phyloP scores from a whole-genome alignment of 176 grass and related monocot genomes.

The Oryza coarctata region DNA sequence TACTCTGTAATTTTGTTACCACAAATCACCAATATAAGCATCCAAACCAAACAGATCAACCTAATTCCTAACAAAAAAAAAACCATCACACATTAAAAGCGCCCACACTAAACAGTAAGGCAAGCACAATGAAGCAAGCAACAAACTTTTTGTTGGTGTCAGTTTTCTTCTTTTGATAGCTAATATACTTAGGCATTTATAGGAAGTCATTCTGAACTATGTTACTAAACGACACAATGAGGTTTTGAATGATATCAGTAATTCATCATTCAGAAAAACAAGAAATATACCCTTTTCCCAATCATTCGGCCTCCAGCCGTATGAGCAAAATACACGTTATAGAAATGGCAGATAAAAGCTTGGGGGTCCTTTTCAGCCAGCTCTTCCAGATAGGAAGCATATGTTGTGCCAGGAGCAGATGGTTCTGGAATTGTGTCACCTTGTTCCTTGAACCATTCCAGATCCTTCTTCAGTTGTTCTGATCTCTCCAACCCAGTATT shows the following conservation, averaged over 20 bases:
- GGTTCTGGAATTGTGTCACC: conserved; percentile 81
- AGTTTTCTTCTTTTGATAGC: neutral
- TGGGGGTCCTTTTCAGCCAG: conserved; percentile 77
- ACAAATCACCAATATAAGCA: neutral
- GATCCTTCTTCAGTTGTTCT: conserved; percentile 73
- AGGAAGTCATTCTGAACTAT: neutral
- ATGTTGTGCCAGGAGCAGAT: conserved; percentile 59
- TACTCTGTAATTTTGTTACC: neutral
- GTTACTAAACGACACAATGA: neutral
- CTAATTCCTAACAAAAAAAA: neutral
- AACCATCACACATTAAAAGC: neutral
- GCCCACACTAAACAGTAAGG: neutral
- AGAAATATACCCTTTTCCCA: conserved; percentile 67
- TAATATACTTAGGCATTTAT: neutral
- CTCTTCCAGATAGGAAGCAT: conserved; percentile 72
- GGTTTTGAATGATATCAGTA: neutral
- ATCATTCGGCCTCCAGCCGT: conserved; percentile 94
- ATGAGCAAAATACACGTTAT: conserved; percentile 95
- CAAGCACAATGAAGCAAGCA: neutral
- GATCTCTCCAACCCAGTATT: conserved; percentile 97
- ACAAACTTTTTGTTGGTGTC: neutral
- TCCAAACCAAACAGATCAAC: neutral
- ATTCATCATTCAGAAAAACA: neutral
- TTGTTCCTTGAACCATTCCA: conserved; percentile 84
- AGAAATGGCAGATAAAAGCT: conserved; percentile 98